Base-by-base conservation (phyloP, 495 filamentous ascomycete species). In the Penicillium pulvis region DNA sequence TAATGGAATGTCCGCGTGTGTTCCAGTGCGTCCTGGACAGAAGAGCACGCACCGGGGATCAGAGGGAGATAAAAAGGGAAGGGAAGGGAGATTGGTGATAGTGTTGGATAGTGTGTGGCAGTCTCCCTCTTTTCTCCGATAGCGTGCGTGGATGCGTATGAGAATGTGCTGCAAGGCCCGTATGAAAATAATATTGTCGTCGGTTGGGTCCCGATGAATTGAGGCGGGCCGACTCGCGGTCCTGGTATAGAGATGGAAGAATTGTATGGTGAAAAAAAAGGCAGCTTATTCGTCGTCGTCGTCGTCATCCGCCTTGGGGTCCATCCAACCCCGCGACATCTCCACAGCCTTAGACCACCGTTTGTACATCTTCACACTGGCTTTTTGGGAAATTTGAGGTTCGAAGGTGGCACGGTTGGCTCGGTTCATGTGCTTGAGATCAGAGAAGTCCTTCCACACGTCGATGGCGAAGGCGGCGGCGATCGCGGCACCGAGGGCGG, bases 401-500 rank as follows among this genome's bases (percentile, higher is more conserved):
- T 75, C 68, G 75, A 97, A 97, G 33, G 86, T 84, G 49, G 80
- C 89, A 28, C 90, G 84, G 57, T 89, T 90, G 51, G 83, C 81
- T 58, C 82, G 83, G 68, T 92, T 94, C 70, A 96, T 88, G 59
- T 87, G 75, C 67, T 85, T 85, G 42, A 98, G 81, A 62, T 96
- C 91, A 35, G 85, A 81, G 64, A 95, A 86, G 42, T 86, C 82
- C 53, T 84, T 82, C 93, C 93, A 98, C 52, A 94, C 83, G 51
- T 83, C 86, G 16, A 89, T 86, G 16, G 92, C 93, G 58, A 97
- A 89, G 24, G 92, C 93, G 53, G 93, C 93, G 11, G 92, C 93
- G 59, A 97, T 94, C 26, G 93, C 93, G n/a, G 93, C 91, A 26
- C 93, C 93, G 1, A 97, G 85, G 12, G 93, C 89, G 14, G 93